Evolutionary conservation across 306 rosid genomes (phyloP).

Genomic region (Lathyrus oleraceus): DNA sequence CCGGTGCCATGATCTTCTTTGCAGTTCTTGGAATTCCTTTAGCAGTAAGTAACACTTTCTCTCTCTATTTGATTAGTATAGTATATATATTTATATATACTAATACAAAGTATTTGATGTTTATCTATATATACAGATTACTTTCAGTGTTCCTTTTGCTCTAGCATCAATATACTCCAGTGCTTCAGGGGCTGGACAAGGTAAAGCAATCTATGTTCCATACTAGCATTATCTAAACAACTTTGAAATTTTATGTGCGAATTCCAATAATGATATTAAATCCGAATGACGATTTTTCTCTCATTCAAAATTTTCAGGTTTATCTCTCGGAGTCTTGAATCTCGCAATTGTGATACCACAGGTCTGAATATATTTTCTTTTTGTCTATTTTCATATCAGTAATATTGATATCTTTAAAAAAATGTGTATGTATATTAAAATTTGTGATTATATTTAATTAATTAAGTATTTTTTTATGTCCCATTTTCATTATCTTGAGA

Average conservation of each 20-base stretch:
- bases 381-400: not conserved
- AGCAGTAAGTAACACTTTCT: slow-evolving; percentile 42
- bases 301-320: not conserved
- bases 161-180: slow-evolving; percentile 43
- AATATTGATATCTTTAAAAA: no score
- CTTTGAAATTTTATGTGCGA: no score
- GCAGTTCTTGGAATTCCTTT: slow-evolving; percentile 63
- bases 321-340: slow-evolving; percentile 10
- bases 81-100: not conserved
- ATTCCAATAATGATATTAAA: no score
- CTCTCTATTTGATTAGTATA: no score
- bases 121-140: slow-evolving; percentile 44
- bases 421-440: no score
- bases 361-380: not conserved
- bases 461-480: no score
- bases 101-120: not conserved
- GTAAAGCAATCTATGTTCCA: slow-evolving; percentile 27
- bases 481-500: no score
- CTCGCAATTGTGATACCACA: slow-evolving; percentile 17
- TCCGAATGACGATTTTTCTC: not conserved
- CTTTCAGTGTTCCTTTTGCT: slow-evolving; percentile 59
- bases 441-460: no score
- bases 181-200: slow-evolving; percentile 75
- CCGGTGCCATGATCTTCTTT: slow-evolving; percentile 56
- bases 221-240: not conserved